Conservation (phyloP, 257 asterid genomes). For the Capsicum rhomboideum region DNA sequence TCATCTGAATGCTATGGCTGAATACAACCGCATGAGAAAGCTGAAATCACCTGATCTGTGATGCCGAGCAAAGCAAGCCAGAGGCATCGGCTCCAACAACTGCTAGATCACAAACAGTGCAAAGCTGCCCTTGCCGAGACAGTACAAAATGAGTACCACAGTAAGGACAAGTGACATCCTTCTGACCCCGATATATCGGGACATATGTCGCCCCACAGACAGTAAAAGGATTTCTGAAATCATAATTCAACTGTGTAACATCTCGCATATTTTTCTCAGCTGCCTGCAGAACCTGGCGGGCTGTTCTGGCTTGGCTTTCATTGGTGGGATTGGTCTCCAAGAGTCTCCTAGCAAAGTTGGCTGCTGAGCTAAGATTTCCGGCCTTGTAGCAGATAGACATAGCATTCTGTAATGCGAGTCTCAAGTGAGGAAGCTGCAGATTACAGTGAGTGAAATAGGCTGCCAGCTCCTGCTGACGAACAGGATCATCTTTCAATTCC, state of each 20-base stretch:
- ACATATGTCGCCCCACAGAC: constrained; percentile 77
- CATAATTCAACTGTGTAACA: constrained; percentile 56
- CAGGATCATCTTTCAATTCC: constrained; percentile 53
- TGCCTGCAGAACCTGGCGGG: constrained; percentile 72
- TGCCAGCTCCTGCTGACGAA: constrained; percentile 88
- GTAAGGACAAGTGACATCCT: constrained; percentile 69
- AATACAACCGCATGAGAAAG: neutral
- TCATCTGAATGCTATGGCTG: neutral
- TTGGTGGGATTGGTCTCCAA: constrained; percentile 65
- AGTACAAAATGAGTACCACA: constrained; percentile 56
- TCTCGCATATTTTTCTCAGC: constrained; percentile 77
- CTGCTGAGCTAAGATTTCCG: constrained; percentile 55
- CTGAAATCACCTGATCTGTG: constrained; percentile 55
- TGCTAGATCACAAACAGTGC: constrained; percentile 72
- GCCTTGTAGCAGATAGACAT: constrained; percentile 62
- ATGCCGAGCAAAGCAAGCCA: constrained; percentile 73
- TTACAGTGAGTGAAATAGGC: constrained; percentile 90
- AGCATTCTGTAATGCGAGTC: constrained; percentile 65
- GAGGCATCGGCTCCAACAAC: constrained; percentile 82
- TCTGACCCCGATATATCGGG: constrained; percentile 84
- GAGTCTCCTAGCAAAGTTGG: constrained; percentile 68
- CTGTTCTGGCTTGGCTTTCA: constrained; percentile 50
- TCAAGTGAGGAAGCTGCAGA: constrained; percentile 64
- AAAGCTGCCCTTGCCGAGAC: constrained; percentile 55
- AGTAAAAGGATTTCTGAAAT: constrained; percentile 81